Conservation (phyloP, 78 protist genomes). For the Chrysochromulina parva region DNA sequence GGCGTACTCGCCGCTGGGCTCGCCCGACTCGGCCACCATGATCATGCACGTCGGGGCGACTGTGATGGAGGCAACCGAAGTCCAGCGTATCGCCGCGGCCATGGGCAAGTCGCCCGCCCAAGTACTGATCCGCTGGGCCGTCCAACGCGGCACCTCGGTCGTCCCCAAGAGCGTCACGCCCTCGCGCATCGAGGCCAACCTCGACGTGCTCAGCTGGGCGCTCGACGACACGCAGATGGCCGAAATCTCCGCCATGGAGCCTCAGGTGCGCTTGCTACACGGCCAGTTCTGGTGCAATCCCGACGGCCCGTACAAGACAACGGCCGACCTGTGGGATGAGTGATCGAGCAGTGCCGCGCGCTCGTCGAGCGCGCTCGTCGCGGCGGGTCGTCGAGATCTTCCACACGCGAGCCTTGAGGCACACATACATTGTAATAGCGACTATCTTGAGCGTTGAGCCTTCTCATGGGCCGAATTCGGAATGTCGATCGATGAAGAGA, state of each 20-base stretch:
- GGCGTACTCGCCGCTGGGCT: slow-evolving; percentile 30
- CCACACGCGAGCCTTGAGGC: no score
- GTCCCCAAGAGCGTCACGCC: slow-evolving; percentile 48
- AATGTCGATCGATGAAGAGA: no score
- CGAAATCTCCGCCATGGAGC: not conserved
- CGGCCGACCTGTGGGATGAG: not conserved
- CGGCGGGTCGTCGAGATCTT: no score
- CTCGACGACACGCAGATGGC: slow-evolving; percentile 53
- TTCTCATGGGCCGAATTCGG: no score
- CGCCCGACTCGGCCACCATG: not conserved
- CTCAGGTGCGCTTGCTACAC: not conserved
- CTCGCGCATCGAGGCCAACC: slow-evolving; percentile 24
- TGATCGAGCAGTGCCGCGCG: no score
- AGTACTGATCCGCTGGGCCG: slow-evolving; percentile 38
- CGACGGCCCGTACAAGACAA: not conserved
- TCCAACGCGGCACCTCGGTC: slow-evolving; percentile 30
- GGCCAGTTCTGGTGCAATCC: not conserved
- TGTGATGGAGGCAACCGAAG: not conserved
- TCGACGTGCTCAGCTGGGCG: slow-evolving; percentile 41
- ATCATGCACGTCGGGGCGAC: not conserved
- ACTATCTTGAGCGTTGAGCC: no score
- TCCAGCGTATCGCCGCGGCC: not conserved
- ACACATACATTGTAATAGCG: no score
- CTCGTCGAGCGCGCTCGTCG: no score
- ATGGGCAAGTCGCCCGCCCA: slow-evolving; percentile 42